Evolutionary conservation across 805 yeast genomes (phyloP).

Genomic region (Yarrowia deformans): DNA sequence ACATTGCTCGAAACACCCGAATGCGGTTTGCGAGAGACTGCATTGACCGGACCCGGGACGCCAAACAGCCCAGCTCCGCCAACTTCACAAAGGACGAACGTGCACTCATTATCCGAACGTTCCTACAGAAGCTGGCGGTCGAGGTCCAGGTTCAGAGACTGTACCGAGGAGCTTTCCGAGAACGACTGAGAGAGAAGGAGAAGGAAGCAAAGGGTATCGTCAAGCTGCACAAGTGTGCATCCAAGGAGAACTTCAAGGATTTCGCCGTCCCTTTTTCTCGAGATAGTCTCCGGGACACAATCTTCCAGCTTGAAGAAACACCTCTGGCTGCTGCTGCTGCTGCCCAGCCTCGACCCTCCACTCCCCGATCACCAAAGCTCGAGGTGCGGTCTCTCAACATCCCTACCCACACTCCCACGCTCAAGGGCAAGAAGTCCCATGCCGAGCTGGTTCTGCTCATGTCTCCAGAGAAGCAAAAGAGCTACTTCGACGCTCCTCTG

Average conservation of each 20-base stretch:
- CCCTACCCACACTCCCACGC: slow-evolving; percentile 27
- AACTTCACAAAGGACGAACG: slow-evolving; percentile 53
- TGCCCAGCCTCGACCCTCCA: not conserved
- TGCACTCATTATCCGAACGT: slow-evolving; percentile 56
- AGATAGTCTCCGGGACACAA: slow-evolving; percentile 23
- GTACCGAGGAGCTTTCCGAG: slow-evolving; percentile 57
- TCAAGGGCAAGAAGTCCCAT: slow-evolving; percentile 29
- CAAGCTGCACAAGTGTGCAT: slow-evolving; percentile 18
- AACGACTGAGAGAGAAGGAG: slow-evolving; percentile 26
- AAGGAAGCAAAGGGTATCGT: slow-evolving; percentile 5
- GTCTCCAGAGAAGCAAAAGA: slow-evolving; percentile 36
- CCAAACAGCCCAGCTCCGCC: slow-evolving; percentile 34
- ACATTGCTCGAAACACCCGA: slow-evolving; percentile 53
- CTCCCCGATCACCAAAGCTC: slow-evolving; percentile 21
- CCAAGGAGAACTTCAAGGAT: slow-evolving; percentile 27
- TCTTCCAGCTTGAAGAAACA: slow-evolving; percentile 17
- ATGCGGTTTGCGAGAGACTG: slow-evolving; percentile 54
- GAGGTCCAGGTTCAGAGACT: slow-evolving; percentile 72
- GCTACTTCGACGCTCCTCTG: slow-evolving; percentile 25
- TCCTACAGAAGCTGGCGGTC: slow-evolving; percentile 61
- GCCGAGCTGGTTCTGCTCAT: slow-evolving; percentile 38
- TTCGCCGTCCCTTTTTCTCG: not conserved
- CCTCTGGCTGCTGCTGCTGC: not conserved
- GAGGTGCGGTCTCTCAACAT: slow-evolving; percentile 27
- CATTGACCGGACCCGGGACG: slow-evolving; percentile 42